phyloP scores from a whole-genome alignment of 768 basidiomycete genomes.

The Pisolithus sp. region DNA sequence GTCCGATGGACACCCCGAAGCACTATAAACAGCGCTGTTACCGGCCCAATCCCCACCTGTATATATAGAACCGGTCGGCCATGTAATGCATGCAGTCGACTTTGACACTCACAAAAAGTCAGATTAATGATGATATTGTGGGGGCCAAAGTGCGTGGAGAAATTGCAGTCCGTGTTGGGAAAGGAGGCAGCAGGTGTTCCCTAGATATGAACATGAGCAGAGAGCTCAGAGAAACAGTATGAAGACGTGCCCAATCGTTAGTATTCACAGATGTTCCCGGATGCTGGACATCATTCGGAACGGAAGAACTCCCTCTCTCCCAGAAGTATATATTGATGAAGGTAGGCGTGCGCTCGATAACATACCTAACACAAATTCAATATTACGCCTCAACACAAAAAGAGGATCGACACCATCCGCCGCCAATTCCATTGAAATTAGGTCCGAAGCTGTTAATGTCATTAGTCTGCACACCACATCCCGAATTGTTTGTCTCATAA shows the following conservation, averaged over 20 bases:
- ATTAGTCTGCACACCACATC: slow-evolving; percentile 27
- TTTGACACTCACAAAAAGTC: slow-evolving; percentile 12
- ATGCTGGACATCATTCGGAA: slow-evolving; percentile 29
- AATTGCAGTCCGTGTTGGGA: slow-evolving; percentile 53
- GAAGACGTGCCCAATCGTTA: slow-evolving; percentile 17
- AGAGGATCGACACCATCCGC: slow-evolving; percentile 27
- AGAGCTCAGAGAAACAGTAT: not conserved
- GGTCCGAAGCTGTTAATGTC: slow-evolving; percentile 27
- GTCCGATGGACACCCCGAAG: slow-evolving; percentile 21
- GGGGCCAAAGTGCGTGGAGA: slow-evolving; percentile 43
- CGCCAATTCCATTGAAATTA: slow-evolving; percentile 28
- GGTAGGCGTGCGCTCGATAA: slow-evolving; percentile 21
- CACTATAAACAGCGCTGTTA: slow-evolving; percentile 7
- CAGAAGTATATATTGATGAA: slow-evolving; percentile 37
- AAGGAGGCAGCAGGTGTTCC: slow-evolving; percentile 57
- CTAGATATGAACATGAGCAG: slow-evolving; percentile 20
- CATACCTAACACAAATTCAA: slow-evolving; percentile 26
- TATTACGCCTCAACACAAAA: not conserved
- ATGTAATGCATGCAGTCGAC: not conserved
- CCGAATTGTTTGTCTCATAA: slow-evolving; percentile 20
- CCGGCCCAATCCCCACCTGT: slow-evolving; percentile 28
- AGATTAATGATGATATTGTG: slow-evolving; percentile 60
- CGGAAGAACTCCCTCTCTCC: slow-evolving; percentile 29
- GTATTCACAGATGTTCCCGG: slow-evolving; percentile 17
- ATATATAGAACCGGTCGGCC: slow-evolving; percentile 7